Percentiles rank a stretch among this genome's conserved stretches.
Evolutionary conservation across 129 eudicot genomes (phyloP).

Genomic region (Solidago caesia): DNA sequence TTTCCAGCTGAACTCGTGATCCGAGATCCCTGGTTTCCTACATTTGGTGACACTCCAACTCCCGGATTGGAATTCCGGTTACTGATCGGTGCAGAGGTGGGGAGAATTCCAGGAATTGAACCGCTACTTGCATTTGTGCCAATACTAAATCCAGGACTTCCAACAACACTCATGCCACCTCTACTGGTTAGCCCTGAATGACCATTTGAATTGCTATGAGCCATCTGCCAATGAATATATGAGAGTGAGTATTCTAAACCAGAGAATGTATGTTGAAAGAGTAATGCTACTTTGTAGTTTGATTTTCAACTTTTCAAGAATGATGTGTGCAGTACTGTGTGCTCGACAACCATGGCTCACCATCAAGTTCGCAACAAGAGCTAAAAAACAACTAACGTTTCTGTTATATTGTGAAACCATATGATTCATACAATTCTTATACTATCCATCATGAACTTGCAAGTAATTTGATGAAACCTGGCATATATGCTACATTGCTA

Average conservation of each 20-base stretch:
- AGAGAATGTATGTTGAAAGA: background rate
- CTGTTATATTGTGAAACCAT: too few species aligned
- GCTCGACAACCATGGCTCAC: too few species aligned
- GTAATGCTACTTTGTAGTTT: background rate
- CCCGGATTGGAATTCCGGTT: constrained; percentile 73
- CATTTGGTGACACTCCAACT: constrained; percentile 63
- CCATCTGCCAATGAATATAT: constrained; percentile 42
- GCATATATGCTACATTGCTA: too few species aligned
- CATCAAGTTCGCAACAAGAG: too few species aligned
- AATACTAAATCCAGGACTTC: constrained; percentile 75
- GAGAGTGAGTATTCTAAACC: background rate
- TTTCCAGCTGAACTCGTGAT: constrained; percentile 68
- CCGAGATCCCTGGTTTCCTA: constrained; percentile 61
- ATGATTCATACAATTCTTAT: too few species aligned
- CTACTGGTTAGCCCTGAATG: constrained; percentile 83
- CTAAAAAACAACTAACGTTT: too few species aligned
- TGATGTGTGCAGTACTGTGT: too few species aligned
- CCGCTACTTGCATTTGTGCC: constrained; percentile 69
- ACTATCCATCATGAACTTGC: too few species aligned
- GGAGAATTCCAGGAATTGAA: constrained; percentile 84
- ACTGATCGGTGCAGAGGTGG: constrained; percentile 80
- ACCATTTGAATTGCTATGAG: constrained; percentile 47
- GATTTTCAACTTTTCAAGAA: too few species aligned
- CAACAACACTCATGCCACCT: constrained; percentile 85
- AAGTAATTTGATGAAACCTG: too few species aligned